These are phyloP conservation scores for Ceratocystis alfenasii DNA, from an alignment of 2,329 filamentous ascomycete species.

Conservation along the genomic window DNA sequence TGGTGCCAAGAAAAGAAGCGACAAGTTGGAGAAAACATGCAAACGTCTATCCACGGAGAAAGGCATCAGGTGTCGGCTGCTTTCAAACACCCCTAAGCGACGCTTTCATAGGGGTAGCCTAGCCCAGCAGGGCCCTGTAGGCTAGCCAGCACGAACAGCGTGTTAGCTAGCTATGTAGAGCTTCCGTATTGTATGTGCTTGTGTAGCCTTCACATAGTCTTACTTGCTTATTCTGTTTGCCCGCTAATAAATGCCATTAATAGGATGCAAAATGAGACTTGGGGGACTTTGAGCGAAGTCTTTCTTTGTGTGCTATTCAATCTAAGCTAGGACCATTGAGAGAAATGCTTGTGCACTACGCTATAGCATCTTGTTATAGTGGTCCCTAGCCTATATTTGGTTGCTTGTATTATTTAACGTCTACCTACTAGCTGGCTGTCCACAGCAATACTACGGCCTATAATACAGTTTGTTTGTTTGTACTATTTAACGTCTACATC, in stretches of 20 bases:
- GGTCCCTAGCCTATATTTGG: not conserved
- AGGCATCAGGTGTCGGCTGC: not conserved
- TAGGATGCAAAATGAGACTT: no score
- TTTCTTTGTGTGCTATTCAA: no score
- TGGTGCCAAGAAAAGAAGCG: slow-evolving; percentile 2
- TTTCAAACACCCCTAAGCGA: not conserved
- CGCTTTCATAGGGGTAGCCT: no score
- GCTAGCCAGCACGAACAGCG: no score
- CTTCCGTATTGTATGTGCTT: no score
- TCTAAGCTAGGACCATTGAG: not conserved
- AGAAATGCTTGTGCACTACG: not conserved
- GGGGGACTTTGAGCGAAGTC: no score
- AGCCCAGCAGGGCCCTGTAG: not conserved
- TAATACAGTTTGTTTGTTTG: not conserved
- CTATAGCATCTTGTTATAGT: not conserved
- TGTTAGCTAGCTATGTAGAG: no score
- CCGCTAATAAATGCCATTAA: no score
- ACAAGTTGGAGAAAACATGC: slow-evolving; percentile 5
- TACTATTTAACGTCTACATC: not conserved
- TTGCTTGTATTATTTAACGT: no score
- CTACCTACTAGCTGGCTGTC: no score
- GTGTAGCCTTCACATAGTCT: no score
- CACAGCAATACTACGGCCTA: not conserved
- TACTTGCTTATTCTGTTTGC: no score
- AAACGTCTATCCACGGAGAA: not conserved